Conservation (phyloP, 2,329 filamentous ascomycete species). For the Fusarium hainanense region DNA sequence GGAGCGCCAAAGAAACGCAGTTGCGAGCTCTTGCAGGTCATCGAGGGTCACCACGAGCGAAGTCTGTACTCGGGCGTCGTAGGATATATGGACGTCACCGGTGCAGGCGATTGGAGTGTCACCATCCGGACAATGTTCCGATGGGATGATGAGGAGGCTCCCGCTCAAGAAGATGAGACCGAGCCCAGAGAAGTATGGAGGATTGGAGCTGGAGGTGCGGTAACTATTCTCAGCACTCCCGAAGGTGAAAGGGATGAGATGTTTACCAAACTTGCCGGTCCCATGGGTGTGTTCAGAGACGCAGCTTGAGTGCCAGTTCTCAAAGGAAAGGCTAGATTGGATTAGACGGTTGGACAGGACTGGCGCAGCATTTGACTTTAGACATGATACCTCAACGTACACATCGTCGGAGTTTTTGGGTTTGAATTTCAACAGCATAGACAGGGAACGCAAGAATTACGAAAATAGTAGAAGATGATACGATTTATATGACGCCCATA, state of each 20-base stretch:
- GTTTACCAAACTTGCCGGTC: conserved; percentile 76
- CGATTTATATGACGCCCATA: conserved; percentile 20
- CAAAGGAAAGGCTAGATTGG: background rate
- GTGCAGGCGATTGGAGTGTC: conserved; percentile 90
- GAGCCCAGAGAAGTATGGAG: conserved; percentile 73
- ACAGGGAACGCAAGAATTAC: conserved; percentile 28
- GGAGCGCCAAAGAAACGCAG: conserved; percentile 94
- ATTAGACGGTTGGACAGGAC: background rate
- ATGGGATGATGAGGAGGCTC: conserved; percentile 69
- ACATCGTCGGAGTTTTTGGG: conserved; percentile 48
- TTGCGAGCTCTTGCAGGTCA: conserved; percentile 79
- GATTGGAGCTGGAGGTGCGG: conserved; percentile 89
- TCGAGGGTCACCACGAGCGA: conserved; percentile 72
- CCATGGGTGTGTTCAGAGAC: conserved; percentile 62
- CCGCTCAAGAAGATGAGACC: conserved; percentile 45
- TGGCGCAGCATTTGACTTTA: conserved; percentile 31
- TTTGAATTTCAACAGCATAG: conserved; percentile 46
- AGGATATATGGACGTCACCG: conserved; percentile 88
- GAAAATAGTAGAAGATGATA: conserved; percentile 13
- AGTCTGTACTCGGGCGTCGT: conserved; percentile 89
- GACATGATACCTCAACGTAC: conserved; percentile 51
- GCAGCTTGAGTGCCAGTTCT: conserved; percentile 38
- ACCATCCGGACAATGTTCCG: conserved; percentile 85
- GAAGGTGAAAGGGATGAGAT: conserved; percentile 92
- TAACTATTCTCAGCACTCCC: conserved; percentile 84